A percentile compares a stretch with the other conserved stretches of the same genome.
Conservation (phyloP, 331 rosid species). For the Arachis monticola region DNA sequence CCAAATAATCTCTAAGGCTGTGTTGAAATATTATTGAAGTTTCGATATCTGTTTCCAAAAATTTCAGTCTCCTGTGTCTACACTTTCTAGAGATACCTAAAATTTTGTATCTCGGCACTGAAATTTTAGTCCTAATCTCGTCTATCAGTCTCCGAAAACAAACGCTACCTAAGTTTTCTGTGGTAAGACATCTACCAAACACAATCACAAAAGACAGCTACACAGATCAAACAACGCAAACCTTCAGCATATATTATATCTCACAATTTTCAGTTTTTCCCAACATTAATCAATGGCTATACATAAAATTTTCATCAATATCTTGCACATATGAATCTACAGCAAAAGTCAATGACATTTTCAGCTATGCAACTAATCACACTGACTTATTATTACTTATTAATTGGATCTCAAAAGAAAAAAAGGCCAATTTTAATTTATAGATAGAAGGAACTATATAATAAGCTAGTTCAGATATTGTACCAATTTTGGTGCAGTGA, state of each 20-base stretch:
- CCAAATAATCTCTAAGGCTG: no score
- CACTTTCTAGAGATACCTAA: no score
- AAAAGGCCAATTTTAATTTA: neutral
- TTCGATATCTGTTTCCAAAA: no score
- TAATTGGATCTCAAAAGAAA: constrained; percentile 12
- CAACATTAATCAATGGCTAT: neutral
- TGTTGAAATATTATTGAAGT: no score
- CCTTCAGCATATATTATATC: neutral
- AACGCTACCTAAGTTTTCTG: no score
- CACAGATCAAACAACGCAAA: no score
- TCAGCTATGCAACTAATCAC: constrained; percentile 25
- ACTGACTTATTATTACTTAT: neutral
- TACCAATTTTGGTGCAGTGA: constrained; percentile 1
- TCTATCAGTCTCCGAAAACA: no score
- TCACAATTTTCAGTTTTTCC: neutral
- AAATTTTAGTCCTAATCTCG: no score
- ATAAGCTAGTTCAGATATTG: neutral
- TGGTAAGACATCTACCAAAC: no score
- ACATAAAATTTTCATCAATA: neutral
- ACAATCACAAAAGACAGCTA: no score
- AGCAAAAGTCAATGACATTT: constrained; percentile 2
- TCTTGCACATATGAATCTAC: constrained; percentile 6
- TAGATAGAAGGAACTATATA: neutral
- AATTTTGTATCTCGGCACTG: no score
- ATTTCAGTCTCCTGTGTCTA: no score